phyloP scores from a whole-genome alignment of 176 grass and related monocot genomes.

The Coix lacrymajobi region DNA sequence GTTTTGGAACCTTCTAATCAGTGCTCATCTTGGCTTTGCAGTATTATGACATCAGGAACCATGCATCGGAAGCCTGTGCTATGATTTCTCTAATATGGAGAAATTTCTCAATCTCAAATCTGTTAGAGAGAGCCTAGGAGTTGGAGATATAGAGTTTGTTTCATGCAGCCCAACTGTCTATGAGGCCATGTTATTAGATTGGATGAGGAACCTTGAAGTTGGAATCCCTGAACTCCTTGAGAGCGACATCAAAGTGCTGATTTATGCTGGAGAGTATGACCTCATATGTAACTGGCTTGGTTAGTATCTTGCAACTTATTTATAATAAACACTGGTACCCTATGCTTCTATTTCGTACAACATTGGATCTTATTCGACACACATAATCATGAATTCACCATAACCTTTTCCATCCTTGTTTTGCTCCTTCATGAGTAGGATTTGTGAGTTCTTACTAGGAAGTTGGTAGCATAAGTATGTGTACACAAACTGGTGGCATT shows the following conservation, averaged over 20 bases:
- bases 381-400: background rate
- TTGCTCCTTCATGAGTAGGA: background rate
- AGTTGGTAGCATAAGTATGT: background rate
- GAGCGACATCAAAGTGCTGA: conserved; percentile 64
- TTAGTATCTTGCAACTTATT: conserved; percentile 35
- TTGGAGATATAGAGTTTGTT: conserved; percentile 82
- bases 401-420: background rate
- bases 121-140: conserved; percentile 75
- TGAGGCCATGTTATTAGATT: conserved; percentile 75
- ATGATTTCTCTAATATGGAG: conserved; percentile 83
- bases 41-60: conserved; percentile 90
- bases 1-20: background rate
- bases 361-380: background rate
- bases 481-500: background rate
- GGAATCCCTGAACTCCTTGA: conserved; percentile 90
- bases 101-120: conserved; percentile 77
- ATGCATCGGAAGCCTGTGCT: conserved; percentile 77
- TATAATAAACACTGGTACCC: background rate
- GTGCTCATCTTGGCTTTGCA: conserved; percentile 8
- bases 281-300: conserved; percentile 96
- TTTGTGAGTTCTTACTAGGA: background rate
- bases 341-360: background rate
- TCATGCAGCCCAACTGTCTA: conserved; percentile 88
- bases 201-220: conserved; percentile 95
- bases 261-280: conserved; percentile 96